Conservation (phyloP, 1,284 basidiomycete species). For the Malassezia yamatoensis region DNA sequence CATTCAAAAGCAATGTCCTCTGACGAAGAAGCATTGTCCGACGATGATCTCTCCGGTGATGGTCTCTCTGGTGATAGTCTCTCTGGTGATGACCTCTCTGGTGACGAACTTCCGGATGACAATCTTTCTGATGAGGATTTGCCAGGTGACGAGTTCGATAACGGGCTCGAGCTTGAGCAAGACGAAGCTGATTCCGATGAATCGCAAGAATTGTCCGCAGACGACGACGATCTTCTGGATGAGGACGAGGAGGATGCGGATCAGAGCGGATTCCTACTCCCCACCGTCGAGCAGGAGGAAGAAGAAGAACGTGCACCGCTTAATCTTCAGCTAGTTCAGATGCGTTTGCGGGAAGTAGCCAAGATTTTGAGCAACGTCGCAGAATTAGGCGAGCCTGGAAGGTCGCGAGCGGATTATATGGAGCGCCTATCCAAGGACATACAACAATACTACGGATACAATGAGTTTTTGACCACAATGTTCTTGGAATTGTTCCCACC, state of each 20-base stretch:
- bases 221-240: constrained; percentile 15
- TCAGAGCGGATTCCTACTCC: constrained; percentile 62
- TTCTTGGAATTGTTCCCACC: constrained; percentile 87
- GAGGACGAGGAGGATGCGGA: constrained; percentile 54
- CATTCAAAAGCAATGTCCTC: too few species aligned
- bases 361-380: constrained; percentile 55
- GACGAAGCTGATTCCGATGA: constrained; percentile 7
- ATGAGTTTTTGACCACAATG: constrained; percentile 86
- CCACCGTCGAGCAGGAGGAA: constrained; percentile 70
- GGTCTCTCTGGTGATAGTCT: constrained; percentile 25
- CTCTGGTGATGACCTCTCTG: not conserved
- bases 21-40: too few species aligned
- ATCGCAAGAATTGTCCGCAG: constrained; percentile 12
- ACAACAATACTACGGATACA: constrained; percentile 82
- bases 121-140: constrained; percentile 15
- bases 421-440: constrained; percentile 69
- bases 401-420: constrained; percentile 68
- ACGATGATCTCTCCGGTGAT: not conserved
- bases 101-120: constrained; percentile 20
- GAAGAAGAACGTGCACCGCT: constrained; percentile 56
- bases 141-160: constrained; percentile 10
- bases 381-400: constrained; percentile 53
- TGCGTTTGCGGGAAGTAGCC: constrained; percentile 77
- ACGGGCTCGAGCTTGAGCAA: constrained; percentile 47
- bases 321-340: constrained; percentile 70